Evolutionary conservation across 306 rosid species (phyloP).

Genomic region (Cucurbita argyrosperma): DNA sequence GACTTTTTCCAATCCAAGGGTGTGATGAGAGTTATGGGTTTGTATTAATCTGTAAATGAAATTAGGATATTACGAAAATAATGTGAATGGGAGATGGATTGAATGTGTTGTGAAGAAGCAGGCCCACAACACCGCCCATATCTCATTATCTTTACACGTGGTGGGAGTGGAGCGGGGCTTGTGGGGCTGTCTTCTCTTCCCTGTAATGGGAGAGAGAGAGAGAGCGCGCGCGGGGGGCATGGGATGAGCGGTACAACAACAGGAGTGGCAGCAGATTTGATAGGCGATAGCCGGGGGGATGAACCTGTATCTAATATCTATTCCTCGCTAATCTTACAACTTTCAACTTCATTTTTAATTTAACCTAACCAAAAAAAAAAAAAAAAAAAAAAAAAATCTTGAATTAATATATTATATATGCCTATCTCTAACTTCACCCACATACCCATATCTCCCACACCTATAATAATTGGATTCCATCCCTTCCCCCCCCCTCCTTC

Average conservation of each 20-base stretch:
- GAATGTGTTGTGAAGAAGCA: too few species aligned
- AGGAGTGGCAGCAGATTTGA: slow-evolving; percentile 25
- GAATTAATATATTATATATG: neutral
- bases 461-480: slow-evolving; percentile 8
- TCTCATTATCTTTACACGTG: neutral
- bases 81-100: too few species aligned
- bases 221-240: neutral
- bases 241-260: neutral
- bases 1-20: too few species aligned
- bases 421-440: slow-evolving; percentile 21
- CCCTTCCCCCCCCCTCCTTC: neutral
- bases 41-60: too few species aligned
- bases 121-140: neutral
- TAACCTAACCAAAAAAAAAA: too few species aligned
- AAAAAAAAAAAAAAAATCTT: neutral
- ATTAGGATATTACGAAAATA: too few species aligned
- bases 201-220: neutral
- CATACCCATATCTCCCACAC: slow-evolving; percentile 30
- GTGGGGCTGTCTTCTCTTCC: neutral
- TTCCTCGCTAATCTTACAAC: too few species aligned
- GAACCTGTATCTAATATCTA: slow-evolving; percentile 21
- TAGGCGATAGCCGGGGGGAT: slow-evolving; percentile 61
- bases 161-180: neutral
- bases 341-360: too few species aligned
- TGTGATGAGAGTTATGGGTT: too few species aligned